Conservation (phyloP, 371 early-diverging fungal genomes). For the Apophysomyces elegans region DNA sequence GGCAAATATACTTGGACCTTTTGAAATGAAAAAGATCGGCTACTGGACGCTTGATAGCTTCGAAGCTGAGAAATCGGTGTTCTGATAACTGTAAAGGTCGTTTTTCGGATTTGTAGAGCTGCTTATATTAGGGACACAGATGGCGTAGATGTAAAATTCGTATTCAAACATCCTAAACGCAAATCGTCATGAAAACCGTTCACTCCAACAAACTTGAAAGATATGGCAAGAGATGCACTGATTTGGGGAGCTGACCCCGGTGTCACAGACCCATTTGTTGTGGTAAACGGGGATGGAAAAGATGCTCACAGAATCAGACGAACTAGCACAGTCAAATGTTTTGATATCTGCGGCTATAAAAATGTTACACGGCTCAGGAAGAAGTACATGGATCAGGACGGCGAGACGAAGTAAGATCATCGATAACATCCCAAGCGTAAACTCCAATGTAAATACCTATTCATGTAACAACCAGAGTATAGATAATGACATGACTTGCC, state of each 20-base stretch:
- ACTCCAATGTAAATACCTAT: background rate
- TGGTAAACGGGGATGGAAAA: slow-evolving; percentile 4
- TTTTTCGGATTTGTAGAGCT: background rate
- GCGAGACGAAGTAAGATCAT: slow-evolving; percentile 2
- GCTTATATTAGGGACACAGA: slow-evolving; percentile 7
- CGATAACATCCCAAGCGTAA: slow-evolving; percentile 12
- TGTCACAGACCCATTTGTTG: slow-evolving; percentile 17
- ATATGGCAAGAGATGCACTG: background rate
- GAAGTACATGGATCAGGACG: background rate
- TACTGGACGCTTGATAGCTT: background rate
- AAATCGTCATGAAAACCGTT: background rate
- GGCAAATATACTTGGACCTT: slow-evolving; percentile 1
- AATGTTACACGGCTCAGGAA: slow-evolving; percentile 8
- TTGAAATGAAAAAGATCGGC: slow-evolving; percentile 6
- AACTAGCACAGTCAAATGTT: slow-evolving; percentile 11
- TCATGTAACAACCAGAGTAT: too few relatives aligned
- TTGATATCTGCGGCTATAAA: slow-evolving; percentile 17
- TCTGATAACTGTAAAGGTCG: background rate
- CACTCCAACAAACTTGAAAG: background rate
- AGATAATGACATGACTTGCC: too few relatives aligned
- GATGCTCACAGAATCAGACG: slow-evolving; percentile 5
- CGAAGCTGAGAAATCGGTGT: background rate
- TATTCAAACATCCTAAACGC: slow-evolving; percentile 1
- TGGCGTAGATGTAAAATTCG: slow-evolving; percentile 3
- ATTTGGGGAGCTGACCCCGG: slow-evolving; percentile 21